Evolutionary conservation across 2,329 filamentous ascomycete species (phyloP).

Genomic region (Pseudogymnoascus sp.): DNA sequence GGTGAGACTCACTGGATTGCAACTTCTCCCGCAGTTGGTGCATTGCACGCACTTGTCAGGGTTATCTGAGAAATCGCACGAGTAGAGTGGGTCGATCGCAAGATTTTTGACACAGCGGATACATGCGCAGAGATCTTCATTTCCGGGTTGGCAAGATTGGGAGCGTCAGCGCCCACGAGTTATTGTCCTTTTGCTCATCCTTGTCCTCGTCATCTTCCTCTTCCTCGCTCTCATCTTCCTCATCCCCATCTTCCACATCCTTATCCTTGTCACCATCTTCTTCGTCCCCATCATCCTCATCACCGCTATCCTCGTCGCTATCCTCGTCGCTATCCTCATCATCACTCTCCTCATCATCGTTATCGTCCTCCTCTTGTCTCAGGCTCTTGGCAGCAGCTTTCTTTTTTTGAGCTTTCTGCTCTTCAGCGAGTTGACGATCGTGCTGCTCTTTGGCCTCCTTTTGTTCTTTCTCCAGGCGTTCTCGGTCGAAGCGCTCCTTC

Average conservation of each 20-base stretch:
- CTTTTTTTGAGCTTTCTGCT: neutral
- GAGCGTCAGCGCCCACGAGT: neutral
- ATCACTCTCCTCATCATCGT: neutral
- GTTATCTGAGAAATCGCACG: neutral
- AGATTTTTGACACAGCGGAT: neutral
- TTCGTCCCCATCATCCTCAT: neutral
- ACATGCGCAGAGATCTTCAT: neutral
- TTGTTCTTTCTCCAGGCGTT: neutral
- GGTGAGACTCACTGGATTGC: neutral
- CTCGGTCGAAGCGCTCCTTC: neutral
- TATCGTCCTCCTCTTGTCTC: neutral
- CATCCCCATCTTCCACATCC: neutral
- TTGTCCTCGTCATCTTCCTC: neutral
- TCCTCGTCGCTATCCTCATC: neutral
- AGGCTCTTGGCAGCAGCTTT: neutral
- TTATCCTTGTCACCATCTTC: neutral
- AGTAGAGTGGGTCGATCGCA: neutral
- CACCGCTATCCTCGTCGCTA: neutral
- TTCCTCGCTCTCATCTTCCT: neutral
- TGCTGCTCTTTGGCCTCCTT: neutral
- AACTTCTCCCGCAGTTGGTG: neutral
- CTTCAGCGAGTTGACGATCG: neutral
- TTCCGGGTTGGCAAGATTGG: neutral
- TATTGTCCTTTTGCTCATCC: neutral
- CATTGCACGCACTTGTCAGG: neutral